These are phyloP conservation scores for Candida germanica DNA, from an alignment of 805 yeast species.

Conservation along the genomic window DNA sequence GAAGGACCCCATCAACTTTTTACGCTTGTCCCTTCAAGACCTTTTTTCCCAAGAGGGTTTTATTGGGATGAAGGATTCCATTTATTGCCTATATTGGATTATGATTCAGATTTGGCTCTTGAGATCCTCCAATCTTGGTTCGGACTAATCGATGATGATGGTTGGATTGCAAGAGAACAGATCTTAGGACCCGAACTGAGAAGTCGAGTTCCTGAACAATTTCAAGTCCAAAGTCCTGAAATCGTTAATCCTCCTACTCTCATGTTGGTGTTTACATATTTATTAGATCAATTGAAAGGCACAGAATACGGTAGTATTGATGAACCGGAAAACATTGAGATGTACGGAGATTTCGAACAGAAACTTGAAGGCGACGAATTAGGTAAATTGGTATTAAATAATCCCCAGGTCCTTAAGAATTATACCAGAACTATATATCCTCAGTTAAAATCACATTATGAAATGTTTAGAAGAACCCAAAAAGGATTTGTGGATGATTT, in stretches of 20 bases:
- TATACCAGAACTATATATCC: constrained; percentile 74
- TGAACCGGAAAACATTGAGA: constrained; percentile 24
- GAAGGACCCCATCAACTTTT: constrained; percentile 81
- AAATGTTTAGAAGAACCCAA: constrained; percentile 84
- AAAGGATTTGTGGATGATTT: constrained; percentile 70
- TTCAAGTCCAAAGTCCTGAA: constrained; percentile 80
- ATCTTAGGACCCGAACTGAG: constrained; percentile 91
- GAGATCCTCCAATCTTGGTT: constrained; percentile 90
- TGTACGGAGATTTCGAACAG: constrained; percentile 15
- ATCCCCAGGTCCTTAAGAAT: constrained; percentile 56
- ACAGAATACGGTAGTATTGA: constrained; percentile 23
- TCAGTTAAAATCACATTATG: constrained; percentile 67
- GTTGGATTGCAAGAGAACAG: constrained; percentile 97
- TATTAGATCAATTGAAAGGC: constrained; percentile 35
- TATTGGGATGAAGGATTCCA: constrained; percentile 99
- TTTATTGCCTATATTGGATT: constrained; percentile 73
- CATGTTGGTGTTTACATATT: constrained; percentile 64
- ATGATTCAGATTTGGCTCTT: constrained; percentile 77
- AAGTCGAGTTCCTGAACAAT: constrained; percentile 78
- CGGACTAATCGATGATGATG: constrained; percentile 75
- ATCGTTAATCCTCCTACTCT: constrained; percentile 96
- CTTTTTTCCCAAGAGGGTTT: constrained; percentile 94
- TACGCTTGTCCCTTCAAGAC: constrained; percentile 85
- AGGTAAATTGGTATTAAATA: constrained; percentile 51
- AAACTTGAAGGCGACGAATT: constrained; percentile 16